Conservation (phyloP, 768 basidiomycete species). For the Lepiota venenata region DNA sequence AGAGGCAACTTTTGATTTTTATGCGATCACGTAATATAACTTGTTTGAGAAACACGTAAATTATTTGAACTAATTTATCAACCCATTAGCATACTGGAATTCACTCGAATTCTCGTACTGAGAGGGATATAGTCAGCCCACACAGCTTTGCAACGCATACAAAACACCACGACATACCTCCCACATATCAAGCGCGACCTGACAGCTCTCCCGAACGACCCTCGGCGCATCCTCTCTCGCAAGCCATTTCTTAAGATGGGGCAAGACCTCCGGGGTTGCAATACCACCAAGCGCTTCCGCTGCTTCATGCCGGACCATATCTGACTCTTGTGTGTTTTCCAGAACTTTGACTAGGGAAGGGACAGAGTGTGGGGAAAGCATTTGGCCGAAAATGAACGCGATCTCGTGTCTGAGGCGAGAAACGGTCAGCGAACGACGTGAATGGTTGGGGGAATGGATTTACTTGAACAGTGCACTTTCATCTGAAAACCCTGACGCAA, state of each 20-base stretch:
- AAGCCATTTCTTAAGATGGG: conserved; percentile 85
- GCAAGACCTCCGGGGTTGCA: conserved; percentile 87
- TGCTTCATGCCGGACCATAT: conserved; percentile 98
- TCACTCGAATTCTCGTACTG: conserved; percentile 80
- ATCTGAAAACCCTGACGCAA: conserved; percentile 88
- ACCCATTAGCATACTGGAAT: conserved; percentile 70
- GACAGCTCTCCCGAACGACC: conserved; percentile 94
- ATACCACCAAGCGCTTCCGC: conserved; percentile 99
- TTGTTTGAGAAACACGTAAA: neutral
- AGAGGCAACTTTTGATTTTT: neutral
- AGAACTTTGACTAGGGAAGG: conserved; percentile 81
- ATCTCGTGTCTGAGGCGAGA: conserved; percentile 85
- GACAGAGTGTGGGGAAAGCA: conserved; percentile 85
- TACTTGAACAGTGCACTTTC: conserved; percentile 93
- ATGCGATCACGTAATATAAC: neutral
- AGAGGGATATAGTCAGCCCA: neutral
- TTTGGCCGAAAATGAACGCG: conserved; percentile 96
- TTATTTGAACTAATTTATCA: conserved; percentile 9
- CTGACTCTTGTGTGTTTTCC: conserved; percentile 68
- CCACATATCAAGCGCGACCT: conserved; percentile 97
- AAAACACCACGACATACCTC: conserved; percentile 52
- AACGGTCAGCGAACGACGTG: too few relatives aligned
- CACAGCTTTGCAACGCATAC: neutral
- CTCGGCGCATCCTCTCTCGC: conserved; percentile 71
- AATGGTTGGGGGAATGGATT: conserved; percentile 21